Evolutionary conservation across 768 basidiomycete species (phyloP), one percentile per base, ranked within the genome.

Genomic region (Rickenella mellea): DNA sequence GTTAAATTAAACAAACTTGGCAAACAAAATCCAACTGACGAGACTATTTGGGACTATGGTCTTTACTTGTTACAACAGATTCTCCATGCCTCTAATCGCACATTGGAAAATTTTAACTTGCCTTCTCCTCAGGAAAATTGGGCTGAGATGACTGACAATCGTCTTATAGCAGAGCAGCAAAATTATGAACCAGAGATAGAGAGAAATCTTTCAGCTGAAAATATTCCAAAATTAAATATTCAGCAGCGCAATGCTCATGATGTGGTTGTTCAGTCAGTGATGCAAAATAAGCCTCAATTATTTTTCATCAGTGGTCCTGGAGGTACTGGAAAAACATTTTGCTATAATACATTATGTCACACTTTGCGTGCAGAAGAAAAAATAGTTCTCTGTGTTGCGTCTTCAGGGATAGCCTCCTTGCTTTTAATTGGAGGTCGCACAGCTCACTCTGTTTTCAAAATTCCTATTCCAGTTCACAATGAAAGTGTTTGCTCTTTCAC

Each of bases 321-420:
- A 27, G 68, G 69, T 1, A 61, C 62, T 41, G 68, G 71, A 10
- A 74, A 73, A 41, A 72, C 71, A 0, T 73, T 63, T 54, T 45
- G 69, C 1, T 63, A 61, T 42, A 68, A 63, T 3, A 55, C 62
- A 3, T 46, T 69, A 31, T 57, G 61, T 47, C 28, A 53, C 27
- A 29, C 48, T 10, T 17, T 70, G 1, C 47, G 56, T 11, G 46
- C 46, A 6, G 32, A 53, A 10, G 56, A 57, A 0, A 22, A 49
- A 20, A 60, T 73, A 51, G 58, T 67, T 1, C 56, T 76, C 3
- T 72, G 66, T 64, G 67, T 70, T 11, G 67, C 71, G 9, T 75
- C 73, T 1, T 72, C 71, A 27, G 70, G 71, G 0, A 67, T 75
- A 40, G 67, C 73, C 6, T 55, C 72, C 1, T 51, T 73, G 9